phyloP scores from a whole-genome alignment of 345 rosid species.

The Dovyalis caffra region DNA sequence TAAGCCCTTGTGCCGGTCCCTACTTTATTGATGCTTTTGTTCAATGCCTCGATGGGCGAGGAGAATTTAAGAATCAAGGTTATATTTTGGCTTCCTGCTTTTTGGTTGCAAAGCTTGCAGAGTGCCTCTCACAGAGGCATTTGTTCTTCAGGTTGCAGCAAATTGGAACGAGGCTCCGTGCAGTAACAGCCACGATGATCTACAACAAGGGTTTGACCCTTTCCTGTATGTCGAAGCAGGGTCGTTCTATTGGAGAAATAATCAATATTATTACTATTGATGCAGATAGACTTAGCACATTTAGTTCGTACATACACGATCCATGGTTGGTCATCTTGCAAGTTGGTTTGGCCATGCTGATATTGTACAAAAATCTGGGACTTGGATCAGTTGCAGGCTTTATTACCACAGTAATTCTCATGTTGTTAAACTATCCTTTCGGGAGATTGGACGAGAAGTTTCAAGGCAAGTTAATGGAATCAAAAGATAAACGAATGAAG shows the following conservation, averaged over 20 bases:
- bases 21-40: constrained; percentile 36
- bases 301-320: constrained; percentile 31
- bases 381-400: constrained; percentile 21
- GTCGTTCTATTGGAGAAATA: constrained; percentile 34
- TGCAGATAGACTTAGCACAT: constrained; percentile 29
- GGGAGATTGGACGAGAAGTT: constrained; percentile 26
- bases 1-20: constrained; percentile 37
- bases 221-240: constrained; percentile 31
- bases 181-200: constrained; percentile 17
- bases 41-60: constrained; percentile 33
- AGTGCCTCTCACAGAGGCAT: constrained; percentile 30
- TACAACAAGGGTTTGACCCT: constrained; percentile 30
- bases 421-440: constrained; percentile 29
- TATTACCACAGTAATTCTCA: constrained; percentile 21
- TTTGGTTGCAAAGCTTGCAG: constrained; percentile 31
- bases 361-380: constrained; percentile 34
- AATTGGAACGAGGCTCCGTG: constrained; percentile 26
- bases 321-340: constrained; percentile 34
- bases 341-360: constrained; percentile 27
- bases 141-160: constrained; percentile 31
- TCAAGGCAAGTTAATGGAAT: constrained; percentile 34
- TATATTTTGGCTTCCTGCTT: constrained; percentile 27
- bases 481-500: constrained; percentile 38
- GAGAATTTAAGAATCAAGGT: constrained; percentile 23
- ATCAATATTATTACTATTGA: constrained; percentile 39